A percentile compares a stretch with the other conserved stretches of the same genome.
Conservation (phyloP, 805 yeast species). For the Metschnikowia cerradonensis region DNA sequence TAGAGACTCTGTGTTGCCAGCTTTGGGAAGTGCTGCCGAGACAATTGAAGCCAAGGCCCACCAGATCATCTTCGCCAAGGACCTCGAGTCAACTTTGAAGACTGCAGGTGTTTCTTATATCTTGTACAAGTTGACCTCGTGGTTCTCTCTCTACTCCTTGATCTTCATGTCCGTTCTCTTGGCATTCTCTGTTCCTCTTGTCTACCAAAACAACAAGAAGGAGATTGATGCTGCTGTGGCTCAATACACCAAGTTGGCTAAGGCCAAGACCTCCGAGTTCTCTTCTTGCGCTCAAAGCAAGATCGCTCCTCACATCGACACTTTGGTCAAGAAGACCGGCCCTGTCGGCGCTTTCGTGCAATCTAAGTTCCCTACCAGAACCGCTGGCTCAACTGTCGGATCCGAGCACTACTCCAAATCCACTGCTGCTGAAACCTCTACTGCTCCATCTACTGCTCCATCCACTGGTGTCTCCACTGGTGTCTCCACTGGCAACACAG, state of each 20-base stretch:
- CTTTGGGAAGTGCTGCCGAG: constrained; percentile 43
- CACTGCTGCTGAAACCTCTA: constrained; percentile 5
- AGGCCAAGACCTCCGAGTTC: constrained; percentile 46
- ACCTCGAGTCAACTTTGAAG: constrained; percentile 68
- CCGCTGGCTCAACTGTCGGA: constrained; percentile 68
- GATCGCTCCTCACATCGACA: constrained; percentile 55
- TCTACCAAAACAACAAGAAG: constrained; percentile 69
- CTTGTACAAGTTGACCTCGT: constrained; percentile 66
- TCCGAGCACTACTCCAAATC: constrained; percentile 17
- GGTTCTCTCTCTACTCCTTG: constrained; percentile 70
- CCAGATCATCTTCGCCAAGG: constrained; percentile 60
- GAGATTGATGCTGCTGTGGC: constrained; percentile 68
- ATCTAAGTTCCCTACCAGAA: constrained; percentile 58
- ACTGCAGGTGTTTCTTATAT: constrained; percentile 65
- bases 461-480: constrained; percentile 32
- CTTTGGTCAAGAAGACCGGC: constrained; percentile 55
- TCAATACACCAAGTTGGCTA: constrained; percentile 41
- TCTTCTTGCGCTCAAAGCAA: constrained; percentile 35
- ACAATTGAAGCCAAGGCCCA: constrained; percentile 51
- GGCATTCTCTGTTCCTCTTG: constrained; percentile 70
- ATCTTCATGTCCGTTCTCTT: constrained; percentile 52
- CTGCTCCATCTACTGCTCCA: constrained; percentile 21
- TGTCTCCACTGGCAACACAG: constrained; percentile 17
- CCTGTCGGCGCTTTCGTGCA: constrained; percentile 62
- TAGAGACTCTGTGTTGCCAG: constrained; percentile 39